Evolutionary conservation across 2,329 filamentous ascomycete species (phyloP).

Genomic region (Ophiocordyceps camponoti-leonardi): DNA sequence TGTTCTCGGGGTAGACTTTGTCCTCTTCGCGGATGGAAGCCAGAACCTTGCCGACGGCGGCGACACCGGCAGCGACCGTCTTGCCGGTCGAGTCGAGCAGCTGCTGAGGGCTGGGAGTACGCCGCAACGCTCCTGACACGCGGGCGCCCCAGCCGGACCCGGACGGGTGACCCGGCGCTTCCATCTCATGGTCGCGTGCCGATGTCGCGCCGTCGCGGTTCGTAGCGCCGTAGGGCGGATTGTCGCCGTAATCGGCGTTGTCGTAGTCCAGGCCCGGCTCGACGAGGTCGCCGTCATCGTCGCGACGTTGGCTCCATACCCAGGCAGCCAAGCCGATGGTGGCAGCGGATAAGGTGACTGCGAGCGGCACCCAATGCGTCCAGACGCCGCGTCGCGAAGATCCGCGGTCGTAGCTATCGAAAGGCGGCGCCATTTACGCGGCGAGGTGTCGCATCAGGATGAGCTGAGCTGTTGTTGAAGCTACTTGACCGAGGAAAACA

Average conservation of each 20-base stretch:
- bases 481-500: background rate
- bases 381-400: constrained; percentile 45
- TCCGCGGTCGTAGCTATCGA: constrained; percentile 40
- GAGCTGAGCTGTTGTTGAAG: constrained; percentile 4
- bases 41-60: constrained; percentile 69
- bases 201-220: constrained; percentile 16
- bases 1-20: constrained; percentile 66
- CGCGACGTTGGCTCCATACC: constrained; percentile 80
- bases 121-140: constrained; percentile 64
- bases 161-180: constrained; percentile 22
- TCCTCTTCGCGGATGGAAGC: constrained; percentile 75
- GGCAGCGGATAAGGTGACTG: constrained; percentile 72
- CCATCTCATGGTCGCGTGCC: constrained; percentile 13
- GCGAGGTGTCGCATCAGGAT: constrained; percentile 14
- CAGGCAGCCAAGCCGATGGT: constrained; percentile 76
- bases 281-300: constrained; percentile 52
- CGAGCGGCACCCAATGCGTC: constrained; percentile 80
- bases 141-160: constrained; percentile 51
- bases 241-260: constrained; percentile 34
- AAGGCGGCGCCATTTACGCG: constrained; percentile 38
- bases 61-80: constrained; percentile 63
- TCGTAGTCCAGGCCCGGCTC: constrained; percentile 30
- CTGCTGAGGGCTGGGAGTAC: constrained; percentile 76
- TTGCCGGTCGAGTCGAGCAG: constrained; percentile 71
- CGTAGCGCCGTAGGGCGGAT: constrained; percentile 27